Base-by-base conservation (phyloP, 352 stramenopile species). In the Globisporangium polare region DNA sequence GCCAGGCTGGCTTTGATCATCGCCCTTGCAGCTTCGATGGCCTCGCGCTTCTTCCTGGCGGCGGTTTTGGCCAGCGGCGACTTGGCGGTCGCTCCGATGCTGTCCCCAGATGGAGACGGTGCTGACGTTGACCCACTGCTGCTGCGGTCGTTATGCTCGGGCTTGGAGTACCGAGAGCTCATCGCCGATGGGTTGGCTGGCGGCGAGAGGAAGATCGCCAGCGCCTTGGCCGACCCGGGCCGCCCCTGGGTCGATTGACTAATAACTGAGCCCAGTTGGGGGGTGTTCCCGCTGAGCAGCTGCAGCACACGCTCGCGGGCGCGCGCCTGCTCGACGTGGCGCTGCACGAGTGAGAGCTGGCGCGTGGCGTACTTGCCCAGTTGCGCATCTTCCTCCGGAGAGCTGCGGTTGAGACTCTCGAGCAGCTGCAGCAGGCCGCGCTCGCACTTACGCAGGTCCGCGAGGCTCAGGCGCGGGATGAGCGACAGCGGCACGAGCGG, bases 281-380 rank as follows among this genome's bases (percentile, higher is more conserved):
- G 2, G 0, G 59, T 20, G 5, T 66, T 46, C 0, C 68, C 71
- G 10, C 35, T 50, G 12, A 92, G 49, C 22, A 92, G 58, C 17
- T 75, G 67, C 9, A 78, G 57, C 13, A 92, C 80, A 6, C 82
- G 78, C 53, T 85, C 78, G 24, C 75, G 63, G 29, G 80, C 82
- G 51, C 82, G 60, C 20, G 75, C 54, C 29, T 86, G 73, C 46
- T 85, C 77, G 22, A 82, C 60, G 41, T 92, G 80, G 0, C 68
- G 66, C 22, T 81, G 71, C 13, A 92, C 72, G 5, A 86, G 56
- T 8, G 71, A 69, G 35, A 92, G 57, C 59, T 92, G 75, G 29
- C 81, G 69, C 13, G 60, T 58, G 2, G 78, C 74, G 66, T 92
- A 92, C 64, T 84, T 78, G 45, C 52, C 80, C 12, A 92, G 67